These are phyloP conservation scores for Dioscorea alata DNA, from an alignment of 106 monocot genomes.

Conservation along the genomic window DNA sequence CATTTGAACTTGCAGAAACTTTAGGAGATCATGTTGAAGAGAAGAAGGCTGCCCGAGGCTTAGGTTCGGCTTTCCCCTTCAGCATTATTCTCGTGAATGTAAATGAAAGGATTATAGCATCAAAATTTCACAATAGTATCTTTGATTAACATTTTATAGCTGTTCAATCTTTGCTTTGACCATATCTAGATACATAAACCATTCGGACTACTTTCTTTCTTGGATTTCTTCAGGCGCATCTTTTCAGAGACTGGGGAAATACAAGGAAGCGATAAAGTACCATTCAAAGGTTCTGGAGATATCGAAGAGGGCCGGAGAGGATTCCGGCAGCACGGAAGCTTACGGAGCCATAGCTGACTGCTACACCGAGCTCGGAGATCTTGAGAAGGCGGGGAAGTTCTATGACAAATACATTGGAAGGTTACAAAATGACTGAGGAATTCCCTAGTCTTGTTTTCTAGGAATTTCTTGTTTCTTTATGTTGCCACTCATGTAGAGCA, in stretches of 20 bases:
- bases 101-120: neutral
- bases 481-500: no score
- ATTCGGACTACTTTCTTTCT: neutral
- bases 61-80: constrained; percentile 29
- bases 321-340: constrained; percentile 64
- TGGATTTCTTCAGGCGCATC: constrained; percentile 55
- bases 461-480: no score
- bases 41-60: constrained; percentile 80
- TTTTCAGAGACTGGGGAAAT: constrained; percentile 65
- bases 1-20: constrained; percentile 49
- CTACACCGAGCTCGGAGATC: constrained; percentile 79
- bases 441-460: neutral
- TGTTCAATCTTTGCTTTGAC: no score
- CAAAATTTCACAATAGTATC: neutral
- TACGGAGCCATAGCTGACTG: constrained; percentile 83
- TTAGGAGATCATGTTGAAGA: constrained; percentile 67
- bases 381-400: constrained; percentile 75
- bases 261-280: constrained; percentile 79
- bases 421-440: constrained; percentile 42
- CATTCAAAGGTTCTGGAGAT: constrained; percentile 63
- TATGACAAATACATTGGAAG: constrained; percentile 78
- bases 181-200: no score
- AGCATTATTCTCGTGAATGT: no score
- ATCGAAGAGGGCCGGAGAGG: constrained; percentile 42
- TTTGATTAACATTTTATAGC: no score